A percentile compares a stretch with the other conserved stretches of the same genome.
These are phyloP conservation scores for Azolla pinnata DNA, from an alignment of 75 land plant species.

Conservation along the genomic window DNA sequence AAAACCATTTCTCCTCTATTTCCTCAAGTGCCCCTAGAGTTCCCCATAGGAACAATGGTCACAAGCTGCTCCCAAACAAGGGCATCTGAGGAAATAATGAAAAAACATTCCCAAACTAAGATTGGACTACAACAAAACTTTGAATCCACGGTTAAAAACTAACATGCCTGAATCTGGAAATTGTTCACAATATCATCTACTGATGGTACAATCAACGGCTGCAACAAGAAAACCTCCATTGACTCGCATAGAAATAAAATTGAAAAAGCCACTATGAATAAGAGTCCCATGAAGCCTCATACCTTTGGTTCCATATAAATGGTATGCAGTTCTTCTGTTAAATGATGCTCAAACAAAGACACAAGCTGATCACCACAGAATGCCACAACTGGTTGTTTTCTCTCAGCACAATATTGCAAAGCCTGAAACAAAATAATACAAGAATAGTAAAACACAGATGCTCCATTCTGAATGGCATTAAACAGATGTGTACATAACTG, in stretches of 20 bases:
- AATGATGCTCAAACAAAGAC: conserved; percentile 70
- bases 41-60: no score
- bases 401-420: conserved; percentile 56
- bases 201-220: conserved; percentile 40
- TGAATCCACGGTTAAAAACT: no score
- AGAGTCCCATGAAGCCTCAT: neutral
- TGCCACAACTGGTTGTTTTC: conserved; percentile 59
- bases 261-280: no score
- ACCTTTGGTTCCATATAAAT: conserved; percentile 89
- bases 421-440: conserved; percentile 57
- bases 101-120: no score
- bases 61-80: no score
- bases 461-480: no score
- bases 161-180: neutral
- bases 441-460: no score
- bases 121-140: no score
- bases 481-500: no score
- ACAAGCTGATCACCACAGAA: conserved; percentile 74
- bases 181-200: conserved; percentile 40
- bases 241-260: neutral
- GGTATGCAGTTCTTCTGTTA: conserved; percentile 68
- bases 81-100: no score
- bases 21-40: neutral
- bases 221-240: neutral
- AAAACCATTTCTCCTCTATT: no score